phyloP scores from a whole-genome alignment of 2,329 filamentous ascomycete species.

The Diaporthe caulivora region DNA sequence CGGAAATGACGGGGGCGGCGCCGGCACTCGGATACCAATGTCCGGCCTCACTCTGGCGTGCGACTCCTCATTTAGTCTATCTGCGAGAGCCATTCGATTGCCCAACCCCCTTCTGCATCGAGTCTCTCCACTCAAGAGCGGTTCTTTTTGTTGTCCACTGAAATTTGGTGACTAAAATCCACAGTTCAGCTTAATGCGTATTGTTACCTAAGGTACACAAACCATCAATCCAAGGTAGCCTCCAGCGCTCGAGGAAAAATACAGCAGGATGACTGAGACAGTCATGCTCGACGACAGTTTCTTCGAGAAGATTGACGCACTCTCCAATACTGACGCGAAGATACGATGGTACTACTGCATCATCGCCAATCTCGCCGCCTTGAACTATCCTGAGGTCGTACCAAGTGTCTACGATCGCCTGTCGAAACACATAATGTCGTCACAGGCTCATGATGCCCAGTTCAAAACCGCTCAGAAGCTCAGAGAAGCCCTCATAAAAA shows the following conservation, averaged over 20 bases:
- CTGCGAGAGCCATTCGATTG: not conserved
- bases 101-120: too few species aligned
- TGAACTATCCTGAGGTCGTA: not conserved
- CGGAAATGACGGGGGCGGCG: not conserved
- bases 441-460: not conserved
- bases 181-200: not conserved
- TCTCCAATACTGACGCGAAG: not conserved
- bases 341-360: conserved; percentile 10
- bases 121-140: not conserved
- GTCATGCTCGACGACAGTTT: not conserved
- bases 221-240: not conserved
- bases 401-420: not conserved
- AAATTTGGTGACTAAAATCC: not conserved
- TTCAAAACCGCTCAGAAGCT: conserved; percentile 1
- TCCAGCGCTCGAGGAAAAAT: not conserved
- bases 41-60: not conserved
- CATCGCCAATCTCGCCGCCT: not conserved
- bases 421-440: not conserved
- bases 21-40: conserved; percentile 1
- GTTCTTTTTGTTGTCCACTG: too few species aligned
- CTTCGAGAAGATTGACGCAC: not conserved
- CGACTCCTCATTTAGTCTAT: not conserved
- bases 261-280: not conserved
- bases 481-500: not conserved
- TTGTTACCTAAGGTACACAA: too few species aligned